Evolutionary conservation across 805 yeast species (phyloP).

Genomic region (Hanseniaspora hatyaiensis): DNA sequence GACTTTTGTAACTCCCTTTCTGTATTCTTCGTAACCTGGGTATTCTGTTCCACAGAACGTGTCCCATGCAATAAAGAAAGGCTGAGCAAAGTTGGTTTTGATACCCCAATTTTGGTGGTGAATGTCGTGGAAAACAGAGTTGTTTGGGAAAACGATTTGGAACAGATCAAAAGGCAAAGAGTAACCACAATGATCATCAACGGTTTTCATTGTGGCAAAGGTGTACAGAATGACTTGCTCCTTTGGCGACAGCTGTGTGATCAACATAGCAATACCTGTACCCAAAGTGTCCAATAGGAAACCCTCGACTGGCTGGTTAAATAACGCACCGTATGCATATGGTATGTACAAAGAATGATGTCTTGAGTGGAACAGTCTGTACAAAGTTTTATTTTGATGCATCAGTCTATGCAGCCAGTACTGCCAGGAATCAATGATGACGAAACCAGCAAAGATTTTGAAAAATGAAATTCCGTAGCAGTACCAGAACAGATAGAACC

Average conservation of each 20-base stretch:
- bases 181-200: constrained; percentile 98
- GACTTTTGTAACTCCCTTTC: constrained; percentile 50
- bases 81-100: constrained; percentile 86
- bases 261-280: constrained; percentile 67
- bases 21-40: constrained; percentile 52
- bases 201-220: constrained; percentile 89
- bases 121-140: constrained; percentile 90
- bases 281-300: constrained; percentile 84
- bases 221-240: constrained; percentile 66
- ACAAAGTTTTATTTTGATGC: constrained; percentile 71
- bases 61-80: constrained; percentile 95
- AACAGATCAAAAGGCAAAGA: constrained; percentile 82
- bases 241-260: constrained; percentile 56
- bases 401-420: constrained; percentile 76
- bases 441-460: constrained; percentile 52
- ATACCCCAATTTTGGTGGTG: constrained; percentile 96
- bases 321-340: constrained; percentile 90
- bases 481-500: constrained; percentile 6
- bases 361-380: constrained; percentile 77
- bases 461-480: constrained; percentile 46
- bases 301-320: constrained; percentile 91
- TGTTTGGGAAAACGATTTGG: constrained; percentile 85
- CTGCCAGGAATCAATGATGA: constrained; percentile 89
- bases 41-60: constrained; percentile 57
- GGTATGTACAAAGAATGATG: constrained; percentile 94